Conservation (phyloP, 805 yeast species). For the Sungouiozyma ichnusensis region DNA sequence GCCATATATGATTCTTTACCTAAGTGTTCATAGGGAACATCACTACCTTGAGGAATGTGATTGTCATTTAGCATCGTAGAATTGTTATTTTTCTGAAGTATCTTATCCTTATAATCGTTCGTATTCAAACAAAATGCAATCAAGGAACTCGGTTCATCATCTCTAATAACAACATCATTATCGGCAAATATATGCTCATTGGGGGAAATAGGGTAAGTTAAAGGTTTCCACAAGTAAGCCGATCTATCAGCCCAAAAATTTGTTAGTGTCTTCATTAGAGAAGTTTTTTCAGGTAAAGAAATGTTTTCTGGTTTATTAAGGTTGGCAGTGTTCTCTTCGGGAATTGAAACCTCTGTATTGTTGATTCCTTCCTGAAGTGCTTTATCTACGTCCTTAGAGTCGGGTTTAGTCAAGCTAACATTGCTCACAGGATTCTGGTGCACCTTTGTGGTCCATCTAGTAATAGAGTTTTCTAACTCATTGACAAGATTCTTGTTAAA, state of each 20-base stretch:
- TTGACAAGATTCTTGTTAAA: slow-evolving; percentile 19
- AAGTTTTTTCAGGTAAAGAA: slow-evolving; percentile 53
- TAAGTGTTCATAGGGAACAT: background rate
- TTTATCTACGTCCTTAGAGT: background rate
- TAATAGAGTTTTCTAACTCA: slow-evolving; percentile 25
- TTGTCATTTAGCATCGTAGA: background rate
- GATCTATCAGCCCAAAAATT: slow-evolving; percentile 97
- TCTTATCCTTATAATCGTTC: slow-evolving; percentile 64
- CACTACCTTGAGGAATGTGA: background rate
- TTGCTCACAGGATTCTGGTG: slow-evolving; percentile 6
- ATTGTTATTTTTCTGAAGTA: slow-evolving; percentile 17
- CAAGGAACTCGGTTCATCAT: slow-evolving; percentile 91
- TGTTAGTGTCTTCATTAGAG: slow-evolving; percentile 72
- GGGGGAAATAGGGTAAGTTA: slow-evolving; percentile 66
- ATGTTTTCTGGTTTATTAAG: slow-evolving; percentile 19
- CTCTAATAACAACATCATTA: slow-evolving; percentile 85
- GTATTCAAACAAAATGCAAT: slow-evolving; percentile 88
- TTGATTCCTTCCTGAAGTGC: background rate
- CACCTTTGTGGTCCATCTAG: slow-evolving; percentile 23
- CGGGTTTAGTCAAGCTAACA: background rate
- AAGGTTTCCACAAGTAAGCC: slow-evolving; percentile 88
- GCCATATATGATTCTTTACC: background rate
- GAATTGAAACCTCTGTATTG: slow-evolving; percentile 5
- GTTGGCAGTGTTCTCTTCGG: slow-evolving; percentile 6
- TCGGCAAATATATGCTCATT: slow-evolving; percentile 90